phyloP scores from a whole-genome alignment of 176 grass and related monocot genomes.

The Eleusine coracana region DNA sequence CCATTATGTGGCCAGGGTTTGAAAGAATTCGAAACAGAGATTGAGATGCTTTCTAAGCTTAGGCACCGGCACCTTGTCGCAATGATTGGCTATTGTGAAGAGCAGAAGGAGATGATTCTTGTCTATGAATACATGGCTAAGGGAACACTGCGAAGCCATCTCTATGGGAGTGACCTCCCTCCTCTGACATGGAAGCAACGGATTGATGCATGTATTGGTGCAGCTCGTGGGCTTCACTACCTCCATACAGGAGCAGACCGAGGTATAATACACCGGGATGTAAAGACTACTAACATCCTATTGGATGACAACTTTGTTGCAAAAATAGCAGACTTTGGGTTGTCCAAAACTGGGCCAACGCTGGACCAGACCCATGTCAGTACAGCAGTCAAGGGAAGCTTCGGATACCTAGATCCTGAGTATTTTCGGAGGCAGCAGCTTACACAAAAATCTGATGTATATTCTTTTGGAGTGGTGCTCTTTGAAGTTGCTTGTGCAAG shows the following conservation, averaged over 20 bases:
- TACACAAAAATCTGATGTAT: constrained; percentile 96
- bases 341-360: constrained; percentile 83
- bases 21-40: constrained; percentile 96
- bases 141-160: constrained; percentile 88
- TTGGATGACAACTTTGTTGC: constrained; percentile 89
- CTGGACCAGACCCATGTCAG: constrained; percentile 98
- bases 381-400: constrained; percentile 93
- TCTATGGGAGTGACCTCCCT: constrained; percentile 67
- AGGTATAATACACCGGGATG: constrained; percentile 93
- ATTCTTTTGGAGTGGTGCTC: constrained; percentile 94
- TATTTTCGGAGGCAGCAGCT: constrained; percentile 91
- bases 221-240: constrained; percentile 86
- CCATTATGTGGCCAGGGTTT: constrained; percentile 75
- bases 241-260: constrained; percentile 94
- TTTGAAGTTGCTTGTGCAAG: constrained; percentile 90
- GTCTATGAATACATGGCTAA: constrained; percentile 99
- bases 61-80: constrained; percentile 95
- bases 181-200: constrained; percentile 88
- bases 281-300: constrained; percentile 95
- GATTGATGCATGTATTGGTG: constrained; percentile 79
- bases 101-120: constrained; percentile 92
- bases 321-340: constrained; percentile 95
- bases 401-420: constrained; percentile 96
- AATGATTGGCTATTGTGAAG: constrained; percentile 95
- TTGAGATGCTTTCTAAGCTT: constrained; percentile 95